Base-by-base conservation (phyloP, 129 eudicot species). In the Cynara cardunculus region DNA sequence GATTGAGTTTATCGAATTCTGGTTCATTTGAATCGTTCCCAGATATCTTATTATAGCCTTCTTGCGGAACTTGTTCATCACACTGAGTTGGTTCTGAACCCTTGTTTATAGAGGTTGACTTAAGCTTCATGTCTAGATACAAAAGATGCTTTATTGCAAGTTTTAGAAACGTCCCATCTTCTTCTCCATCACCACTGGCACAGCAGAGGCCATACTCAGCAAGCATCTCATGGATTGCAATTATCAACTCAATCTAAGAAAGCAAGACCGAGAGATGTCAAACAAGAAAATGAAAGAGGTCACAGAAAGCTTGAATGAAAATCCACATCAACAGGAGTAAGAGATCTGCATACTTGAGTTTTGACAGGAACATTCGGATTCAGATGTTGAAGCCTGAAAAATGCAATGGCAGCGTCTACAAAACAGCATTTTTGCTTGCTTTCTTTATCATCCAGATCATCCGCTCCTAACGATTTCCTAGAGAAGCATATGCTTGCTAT, bases 191-290 rank as follows among this genome's bases (percentile, higher is more conserved):
- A 59, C 89, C 97, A 72, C 86, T 85, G 19, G 92, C 91, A 84
- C 99, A 95, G 76, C 99, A 95, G 85, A 95, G 74, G 24, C 99
- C 99, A 82, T 89, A 88, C 88, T 95, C 99, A 14, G 99, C 99
- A 68, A 95, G 95, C 94, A 95, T 88, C 79, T 95, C 97, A 79
- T 95, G 99, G 84, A 95, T 92, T 35, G 93, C 93, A 75, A 90
- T 87, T 72, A 92, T 84, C 82, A 95, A 76, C 71, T 92, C 99
- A 31, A 87, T 79, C 99, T 95, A 87, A 46, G 35, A 89, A 61
- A 81, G 21, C 22, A 77, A 67, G 14, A 10, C 35, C 21, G 56
- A 67, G 5, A 73, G 19, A 69, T 49, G 41, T 76, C 72, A 67
- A 76, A 34, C 26, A 62, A 34, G 31, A 68, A 44, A 59, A 30